A percentile compares a stretch with the other conserved stretches of the same genome.
Conservation (phyloP, 2,329 filamentous ascomycete genomes). For the Colletotrichum coccodes region DNA sequence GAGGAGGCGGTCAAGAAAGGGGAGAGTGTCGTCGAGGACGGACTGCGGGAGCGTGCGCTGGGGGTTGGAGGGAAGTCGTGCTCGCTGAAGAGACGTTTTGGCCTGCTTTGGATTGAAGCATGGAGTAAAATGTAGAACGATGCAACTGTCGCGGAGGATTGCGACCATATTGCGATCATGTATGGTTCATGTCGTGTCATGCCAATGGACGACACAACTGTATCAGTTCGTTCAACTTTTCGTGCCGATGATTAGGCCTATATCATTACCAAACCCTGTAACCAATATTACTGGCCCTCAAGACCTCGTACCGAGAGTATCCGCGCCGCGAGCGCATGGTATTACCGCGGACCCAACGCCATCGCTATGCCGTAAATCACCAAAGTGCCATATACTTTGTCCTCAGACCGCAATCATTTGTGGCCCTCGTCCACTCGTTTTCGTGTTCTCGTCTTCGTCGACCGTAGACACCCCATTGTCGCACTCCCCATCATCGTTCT, state of each 20-base stretch:
- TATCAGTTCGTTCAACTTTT: background rate
- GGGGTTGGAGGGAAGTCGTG: slow-evolving; percentile 61
- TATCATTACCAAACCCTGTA: background rate
- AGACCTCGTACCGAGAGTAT: background rate
- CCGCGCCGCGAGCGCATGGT: slow-evolving; percentile 8
- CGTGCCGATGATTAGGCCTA: background rate
- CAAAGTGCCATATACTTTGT: background rate
- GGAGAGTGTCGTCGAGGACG: slow-evolving; percentile 41
- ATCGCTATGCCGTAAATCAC: slow-evolving; percentile 23
- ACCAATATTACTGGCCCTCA: background rate
- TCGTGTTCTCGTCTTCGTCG: background rate
- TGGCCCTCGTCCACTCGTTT: background rate
- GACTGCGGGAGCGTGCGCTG: slow-evolving; percentile 50
- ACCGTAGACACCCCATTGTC: background rate
- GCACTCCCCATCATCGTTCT: slow-evolving; percentile 2
- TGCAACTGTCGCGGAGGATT: no score
- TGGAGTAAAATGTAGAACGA: no score
- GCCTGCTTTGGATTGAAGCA: slow-evolving; percentile 47
- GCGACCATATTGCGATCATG: no score
- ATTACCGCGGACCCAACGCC: slow-evolving; percentile 30
- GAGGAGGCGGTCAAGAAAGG: slow-evolving; percentile 47
- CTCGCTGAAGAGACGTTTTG: slow-evolving; percentile 69
- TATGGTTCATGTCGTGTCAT: background rate
- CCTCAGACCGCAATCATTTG: slow-evolving; percentile 20
- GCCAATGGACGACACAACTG: no score